Percentiles rank a stretch among this genome's conserved stretches.
phyloP scores from a whole-genome alignment of 148 eudicot genomes.

The Rhododendron vialii region DNA sequence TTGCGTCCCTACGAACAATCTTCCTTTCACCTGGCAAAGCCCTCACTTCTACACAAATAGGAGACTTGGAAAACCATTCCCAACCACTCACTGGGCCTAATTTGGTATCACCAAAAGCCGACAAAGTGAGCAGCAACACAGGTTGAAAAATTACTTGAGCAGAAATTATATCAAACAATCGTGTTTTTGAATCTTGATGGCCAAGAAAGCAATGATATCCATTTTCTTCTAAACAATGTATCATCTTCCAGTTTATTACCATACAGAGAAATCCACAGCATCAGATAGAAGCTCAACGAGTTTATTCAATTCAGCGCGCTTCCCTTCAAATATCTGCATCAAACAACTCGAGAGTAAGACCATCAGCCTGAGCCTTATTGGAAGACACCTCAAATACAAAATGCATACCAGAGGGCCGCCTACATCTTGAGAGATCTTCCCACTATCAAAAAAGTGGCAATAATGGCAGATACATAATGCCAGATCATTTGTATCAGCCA shows the following conservation, averaged over 20 bases:
- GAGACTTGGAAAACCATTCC: not conserved
- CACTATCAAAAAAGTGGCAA: constrained; percentile 60
- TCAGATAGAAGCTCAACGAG: constrained; percentile 55
- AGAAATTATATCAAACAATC: not conserved
- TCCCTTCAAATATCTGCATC: constrained; percentile 55
- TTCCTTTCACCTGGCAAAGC: not conserved
- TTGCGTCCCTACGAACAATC: not conserved
- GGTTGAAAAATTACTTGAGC: not conserved
- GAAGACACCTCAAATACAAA: constrained; percentile 10
- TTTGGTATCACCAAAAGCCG: not conserved
- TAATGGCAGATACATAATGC: constrained; percentile 51
- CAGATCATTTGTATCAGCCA: constrained; percentile 22
- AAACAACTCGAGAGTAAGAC: constrained; percentile 6
- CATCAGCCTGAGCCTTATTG: constrained; percentile 4
- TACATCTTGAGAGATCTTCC: constrained; percentile 56
- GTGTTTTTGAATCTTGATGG: not conserved
- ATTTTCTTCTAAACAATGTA: not conserved
- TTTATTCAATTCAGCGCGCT: constrained; percentile 50
- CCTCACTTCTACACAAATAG: not conserved
- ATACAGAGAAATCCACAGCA: constrained; percentile 48
- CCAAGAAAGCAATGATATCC: not conserved
- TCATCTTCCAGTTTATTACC: constrained; percentile 36
- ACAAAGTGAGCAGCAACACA: not conserved
- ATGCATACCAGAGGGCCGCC: constrained; percentile 53
- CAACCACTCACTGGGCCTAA: not conserved